Percentiles rank a stretch among this genome's conserved stretches.
These are phyloP conservation scores for Pseudonitzschia delicatissima DNA, from an alignment of 108 stramenopile genomes.

Conservation along the genomic window DNA sequence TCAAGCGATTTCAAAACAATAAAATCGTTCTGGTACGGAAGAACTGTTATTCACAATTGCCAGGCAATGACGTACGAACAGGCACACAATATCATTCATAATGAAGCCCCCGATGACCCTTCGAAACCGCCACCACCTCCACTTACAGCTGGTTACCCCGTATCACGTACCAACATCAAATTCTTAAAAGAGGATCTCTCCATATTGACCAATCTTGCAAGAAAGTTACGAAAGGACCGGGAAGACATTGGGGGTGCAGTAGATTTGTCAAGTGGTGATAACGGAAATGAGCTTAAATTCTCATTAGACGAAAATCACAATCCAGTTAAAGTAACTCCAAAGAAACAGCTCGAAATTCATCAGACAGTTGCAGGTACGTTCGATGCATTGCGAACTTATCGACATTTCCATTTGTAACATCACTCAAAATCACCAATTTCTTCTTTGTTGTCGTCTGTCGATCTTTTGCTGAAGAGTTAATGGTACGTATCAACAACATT, in stretches of 20 bases:
- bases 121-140: slow-evolving; percentile 35
- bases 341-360: slow-evolving; percentile 78
- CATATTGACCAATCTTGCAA: slow-evolving; percentile 39
- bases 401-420: background rate
- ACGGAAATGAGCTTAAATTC: slow-evolving; percentile 60
- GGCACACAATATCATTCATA: slow-evolving; percentile 74
- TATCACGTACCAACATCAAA: slow-evolving; percentile 15
- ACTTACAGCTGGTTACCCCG: slow-evolving; percentile 50
- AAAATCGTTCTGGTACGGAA: slow-evolving; percentile 57
- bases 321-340: slow-evolving; percentile 53
- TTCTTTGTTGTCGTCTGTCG: background rate
- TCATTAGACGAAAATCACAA: slow-evolving; percentile 43
- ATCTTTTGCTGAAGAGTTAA: slow-evolving; percentile 42
- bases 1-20: slow-evolving; percentile 53
- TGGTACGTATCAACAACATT: slow-evolving; percentile 28
- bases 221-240: slow-evolving; percentile 42
- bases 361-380: slow-evolving; percentile 63
- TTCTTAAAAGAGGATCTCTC: slow-evolving; percentile 33
- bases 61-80: slow-evolving; percentile 60
- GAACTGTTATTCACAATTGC: slow-evolving; percentile 52
- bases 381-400: background rate
- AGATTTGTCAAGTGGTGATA: slow-evolving; percentile 57
- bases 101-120: slow-evolving; percentile 35
- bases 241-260: slow-evolving; percentile 57
- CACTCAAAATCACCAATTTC: background rate